Evolutionary conservation across 2,329 filamentous ascomycete species (phyloP).

Genomic region (Neofusicoccum laricinum): DNA sequence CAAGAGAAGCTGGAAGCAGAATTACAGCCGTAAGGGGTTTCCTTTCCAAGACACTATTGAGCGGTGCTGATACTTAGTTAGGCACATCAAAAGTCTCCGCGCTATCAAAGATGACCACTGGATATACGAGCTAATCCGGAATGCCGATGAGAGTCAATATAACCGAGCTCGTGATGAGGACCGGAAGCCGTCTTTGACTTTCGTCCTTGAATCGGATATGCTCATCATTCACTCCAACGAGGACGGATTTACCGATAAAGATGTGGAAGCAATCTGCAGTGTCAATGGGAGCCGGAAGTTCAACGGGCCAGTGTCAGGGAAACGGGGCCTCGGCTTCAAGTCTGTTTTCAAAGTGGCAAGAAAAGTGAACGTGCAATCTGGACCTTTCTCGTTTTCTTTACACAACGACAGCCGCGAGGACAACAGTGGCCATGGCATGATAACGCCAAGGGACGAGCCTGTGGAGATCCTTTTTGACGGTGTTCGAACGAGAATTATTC

Average conservation of each 20-base stretch:
- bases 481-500: constrained; percentile 23
- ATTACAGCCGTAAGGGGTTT: neutral
- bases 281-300: constrained; percentile 45
- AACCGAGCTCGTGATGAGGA: neutral
- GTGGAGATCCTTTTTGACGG: constrained; percentile 11
- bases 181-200: constrained; percentile 22
- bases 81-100: neutral
- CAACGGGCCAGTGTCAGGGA: constrained; percentile 28
- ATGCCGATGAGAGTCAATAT: constrained; percentile 43
- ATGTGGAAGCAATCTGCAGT: constrained; percentile 48
- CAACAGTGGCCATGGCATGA: constrained; percentile 52
- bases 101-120: constrained; percentile 24
- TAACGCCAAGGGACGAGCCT: constrained; percentile 40
- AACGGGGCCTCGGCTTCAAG: constrained; percentile 38
- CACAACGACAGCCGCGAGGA: constrained; percentile 25
- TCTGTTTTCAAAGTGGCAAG: constrained; percentile 35
- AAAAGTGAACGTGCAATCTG: constrained; percentile 41
- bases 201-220: constrained; percentile 21
- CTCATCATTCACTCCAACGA: constrained; percentile 38
- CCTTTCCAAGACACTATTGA: neutral
- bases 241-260: constrained; percentile 20
- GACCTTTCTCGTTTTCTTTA: constrained; percentile 37
- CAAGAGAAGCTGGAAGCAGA: neutral
- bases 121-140: constrained; percentile 38
- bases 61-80: neutral